Base-by-base conservation (phyloP, 2,329 filamentous ascomycete genomes). In the Cordyceps pruinosa region DNA sequence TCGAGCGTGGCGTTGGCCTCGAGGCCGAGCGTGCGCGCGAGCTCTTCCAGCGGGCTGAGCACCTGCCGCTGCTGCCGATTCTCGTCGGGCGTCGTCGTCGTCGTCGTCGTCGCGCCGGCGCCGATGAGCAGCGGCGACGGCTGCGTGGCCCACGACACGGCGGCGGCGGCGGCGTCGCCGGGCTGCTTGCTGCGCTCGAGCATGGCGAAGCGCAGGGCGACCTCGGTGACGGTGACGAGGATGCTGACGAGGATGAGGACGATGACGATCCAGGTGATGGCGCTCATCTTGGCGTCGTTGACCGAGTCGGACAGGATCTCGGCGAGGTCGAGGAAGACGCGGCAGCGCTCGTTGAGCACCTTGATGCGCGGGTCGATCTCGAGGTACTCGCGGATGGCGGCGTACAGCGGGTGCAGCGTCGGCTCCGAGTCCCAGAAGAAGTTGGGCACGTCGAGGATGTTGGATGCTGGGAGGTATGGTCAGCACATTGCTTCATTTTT, bases 361-460 rank as follows among this genome's bases (percentile, higher is more conserved):
- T 95, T 90, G 69, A 96, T 96, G 56, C 94, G 90, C 8, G 88
- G 90, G 67, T 96, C 93, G 70, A 99, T 97, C 69, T 99, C 94
- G 60, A 99, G 87, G 69, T 99, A 99, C 71, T 97, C 94, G 65
- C 94, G 89, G 51, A 97, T 90, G 59, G 92, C 94, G 59, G 85
- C 86, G 75, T 99, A 99, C 28, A 99, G 85, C 0, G 94, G 94
- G 69, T 97, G 90, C 0, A 99, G 80, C 0, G 90, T 97, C 19
- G 94, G 94, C 69, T 99, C 94, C 12, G 89, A 89, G 70, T 97
- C 92, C 94, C 94, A 99, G 80, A 97, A 96, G 80, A 97, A 97
- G 70, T 93, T 95, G 60, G 93, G 93, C 1, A 95, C 90, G 71
- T 97, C 92, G 58, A 97, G 87, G 70, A 97, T 93, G 69, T 97